phyloP scores from a whole-genome alignment of 2,329 filamentous ascomycete genomes.

The Cephalotrichum gorgonifer region DNA sequence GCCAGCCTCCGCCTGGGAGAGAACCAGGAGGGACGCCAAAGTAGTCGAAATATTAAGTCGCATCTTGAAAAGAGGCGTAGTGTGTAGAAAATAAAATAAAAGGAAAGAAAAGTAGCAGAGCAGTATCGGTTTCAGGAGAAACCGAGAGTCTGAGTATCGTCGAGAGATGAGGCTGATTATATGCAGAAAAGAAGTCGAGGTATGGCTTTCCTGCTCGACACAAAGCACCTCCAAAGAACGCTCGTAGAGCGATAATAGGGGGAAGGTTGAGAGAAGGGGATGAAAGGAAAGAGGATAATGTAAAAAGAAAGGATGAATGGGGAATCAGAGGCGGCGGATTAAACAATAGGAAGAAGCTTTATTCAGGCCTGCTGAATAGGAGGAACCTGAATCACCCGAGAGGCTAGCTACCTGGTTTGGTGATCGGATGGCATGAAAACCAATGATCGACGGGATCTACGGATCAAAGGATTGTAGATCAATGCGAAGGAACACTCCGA shows the following conservation, averaged over 20 bases:
- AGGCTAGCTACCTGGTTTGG: not conserved
- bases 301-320: not conserved
- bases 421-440: not conserved
- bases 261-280: not conserved
- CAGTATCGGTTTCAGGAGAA: no score
- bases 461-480: no score
- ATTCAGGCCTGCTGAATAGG: constrained; percentile 1
- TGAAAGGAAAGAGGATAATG: not conserved
- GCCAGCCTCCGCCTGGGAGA: not conserved
- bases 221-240: not conserved
- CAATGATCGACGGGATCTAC: no score
- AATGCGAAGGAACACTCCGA: not conserved
- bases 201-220: no score
- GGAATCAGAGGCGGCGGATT: not conserved
- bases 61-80: no score
- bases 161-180: no score
- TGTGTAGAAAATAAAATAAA: no score
- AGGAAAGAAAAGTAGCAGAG: no score
- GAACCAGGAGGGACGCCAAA: not conserved
- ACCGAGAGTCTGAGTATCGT: no score
- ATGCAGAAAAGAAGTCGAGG: no score
- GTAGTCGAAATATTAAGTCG: no score
- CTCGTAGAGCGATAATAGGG: not conserved
- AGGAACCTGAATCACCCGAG: not conserved
- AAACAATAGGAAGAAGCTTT: not conserved